Conservation (phyloP, 2,329 filamentous ascomycete species). For the Arthrobotrys pseudoclavata region DNA sequence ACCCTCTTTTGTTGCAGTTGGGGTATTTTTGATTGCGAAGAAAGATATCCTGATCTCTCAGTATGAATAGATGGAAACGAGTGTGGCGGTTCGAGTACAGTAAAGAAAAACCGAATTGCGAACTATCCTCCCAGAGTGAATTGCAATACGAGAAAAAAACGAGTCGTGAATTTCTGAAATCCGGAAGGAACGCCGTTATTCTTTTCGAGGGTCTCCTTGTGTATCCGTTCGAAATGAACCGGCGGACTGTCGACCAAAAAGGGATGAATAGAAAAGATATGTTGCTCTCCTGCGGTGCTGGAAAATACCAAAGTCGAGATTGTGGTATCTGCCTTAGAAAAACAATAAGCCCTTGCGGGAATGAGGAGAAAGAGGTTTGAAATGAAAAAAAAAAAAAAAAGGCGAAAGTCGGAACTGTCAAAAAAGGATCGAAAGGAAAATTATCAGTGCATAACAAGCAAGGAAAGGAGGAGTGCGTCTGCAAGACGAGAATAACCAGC, state of each 20-base stretch:
- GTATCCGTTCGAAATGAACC: constrained; percentile 50
- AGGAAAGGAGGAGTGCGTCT: constrained; percentile 57
- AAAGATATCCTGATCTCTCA: constrained; percentile 59
- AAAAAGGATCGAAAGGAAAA: constrained; percentile 52
- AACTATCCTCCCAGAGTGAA: constrained; percentile 57
- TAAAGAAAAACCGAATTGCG: constrained; percentile 27
- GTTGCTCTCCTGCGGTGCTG: constrained; percentile 44
- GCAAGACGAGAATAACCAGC: constrained; percentile 56
- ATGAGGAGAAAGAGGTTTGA: constrained; percentile 49
- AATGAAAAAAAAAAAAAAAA: constrained; percentile 60
- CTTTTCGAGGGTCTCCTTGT: constrained; percentile 29
- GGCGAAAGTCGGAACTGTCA: constrained; percentile 55
- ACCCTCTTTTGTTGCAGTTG: not conserved
- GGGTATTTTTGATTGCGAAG: constrained; percentile 32
- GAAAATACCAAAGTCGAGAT: constrained; percentile 41
- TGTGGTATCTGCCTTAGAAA: constrained; percentile 56
- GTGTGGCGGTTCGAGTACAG: constrained; percentile 23
- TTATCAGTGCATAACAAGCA: constrained; percentile 39
- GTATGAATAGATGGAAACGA: constrained; percentile 46
- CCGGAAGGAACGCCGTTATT: constrained; percentile 54
- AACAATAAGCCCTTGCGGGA: constrained; percentile 49
- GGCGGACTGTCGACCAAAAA: constrained; percentile 46
- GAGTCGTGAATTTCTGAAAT: constrained; percentile 46
- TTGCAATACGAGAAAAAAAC: constrained; percentile 41
- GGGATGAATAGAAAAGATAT: constrained; percentile 45